Percentiles rank a stretch among this genome's conserved stretches.
These are phyloP conservation scores for Acacia melanoxylon DNA, from an alignment of 306 rosid genomes.

Conservation along the genomic window DNA sequence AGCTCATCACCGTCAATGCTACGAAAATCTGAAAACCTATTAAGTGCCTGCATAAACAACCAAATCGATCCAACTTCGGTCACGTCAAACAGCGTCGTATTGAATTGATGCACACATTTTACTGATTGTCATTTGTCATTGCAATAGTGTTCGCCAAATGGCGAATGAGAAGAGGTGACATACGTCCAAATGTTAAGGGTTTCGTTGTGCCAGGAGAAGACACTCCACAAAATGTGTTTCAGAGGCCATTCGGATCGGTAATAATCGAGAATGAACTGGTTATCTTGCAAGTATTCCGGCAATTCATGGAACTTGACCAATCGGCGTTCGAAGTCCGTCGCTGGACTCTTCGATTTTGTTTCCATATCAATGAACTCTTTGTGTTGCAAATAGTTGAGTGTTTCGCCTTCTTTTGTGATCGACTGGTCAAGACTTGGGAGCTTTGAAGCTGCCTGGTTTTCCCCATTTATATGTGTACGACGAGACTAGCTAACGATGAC, in stretches of 20 bases:
- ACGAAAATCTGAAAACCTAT: slow-evolving; percentile 68
- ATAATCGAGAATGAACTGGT: slow-evolving; percentile 73
- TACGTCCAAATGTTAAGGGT: slow-evolving; percentile 91
- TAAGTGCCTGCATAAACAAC: slow-evolving; percentile 57
- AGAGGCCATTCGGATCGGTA: slow-evolving; percentile 92
- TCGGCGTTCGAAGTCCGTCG: slow-evolving; percentile 31
- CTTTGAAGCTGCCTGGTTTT: neutral
- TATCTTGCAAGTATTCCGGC: slow-evolving; percentile 80
- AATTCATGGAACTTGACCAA: slow-evolving; percentile 66
- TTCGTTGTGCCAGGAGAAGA: slow-evolving; percentile 86
- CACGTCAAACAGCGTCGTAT: neutral
- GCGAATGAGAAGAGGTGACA: slow-evolving; percentile 3
- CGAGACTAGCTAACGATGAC: neutral
- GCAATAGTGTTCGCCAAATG: neutral
- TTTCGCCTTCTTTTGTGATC: neutral
- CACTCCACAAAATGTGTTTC: slow-evolving; percentile 60
- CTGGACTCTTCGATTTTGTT: neutral
- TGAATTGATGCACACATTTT: no score
- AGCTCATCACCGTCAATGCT: slow-evolving; percentile 54
- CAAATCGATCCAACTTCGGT: neutral
- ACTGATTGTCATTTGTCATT: neutral
- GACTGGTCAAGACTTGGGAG: neutral
- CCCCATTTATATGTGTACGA: neutral
- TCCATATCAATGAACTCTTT: neutral
- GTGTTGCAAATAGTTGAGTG: no score